Conservation (phyloP, 2,329 filamentous ascomycete genomes). For the Botrytis tulipae region DNA sequence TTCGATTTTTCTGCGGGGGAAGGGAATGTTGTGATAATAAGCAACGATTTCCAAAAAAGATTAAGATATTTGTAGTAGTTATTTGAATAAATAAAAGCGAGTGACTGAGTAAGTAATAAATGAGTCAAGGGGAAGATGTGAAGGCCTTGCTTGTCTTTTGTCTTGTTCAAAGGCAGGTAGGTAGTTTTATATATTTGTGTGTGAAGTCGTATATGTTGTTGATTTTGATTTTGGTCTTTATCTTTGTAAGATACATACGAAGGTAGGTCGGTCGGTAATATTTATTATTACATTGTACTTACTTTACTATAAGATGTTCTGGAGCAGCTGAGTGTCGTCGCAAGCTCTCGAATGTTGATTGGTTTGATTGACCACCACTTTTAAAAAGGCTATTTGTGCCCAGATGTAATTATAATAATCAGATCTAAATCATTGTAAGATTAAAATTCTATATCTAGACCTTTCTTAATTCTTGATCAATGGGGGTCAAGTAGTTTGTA, state of each 20-base stretch:
- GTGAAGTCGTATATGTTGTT: not conserved
- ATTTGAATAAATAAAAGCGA: not conserved
- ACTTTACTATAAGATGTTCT: not conserved
- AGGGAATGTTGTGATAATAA: slow-evolving; percentile 1
- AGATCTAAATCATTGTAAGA: slow-evolving; percentile 3
- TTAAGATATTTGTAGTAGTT: not conserved
- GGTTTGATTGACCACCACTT: not conserved
- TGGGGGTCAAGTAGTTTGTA: not conserved
- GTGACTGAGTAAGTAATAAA: not conserved
- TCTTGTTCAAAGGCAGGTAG: not conserved
- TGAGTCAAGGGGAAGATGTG: not conserved
- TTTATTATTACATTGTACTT: not conserved
- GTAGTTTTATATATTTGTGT: not conserved
- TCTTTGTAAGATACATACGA: not conserved
- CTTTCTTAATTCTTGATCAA: not conserved
- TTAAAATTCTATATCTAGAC: slow-evolving; percentile 1
- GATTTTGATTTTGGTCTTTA: not conserved
- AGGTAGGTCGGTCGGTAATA: not conserved
- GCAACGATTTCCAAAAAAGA: not conserved
- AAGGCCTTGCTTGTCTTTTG: not conserved
- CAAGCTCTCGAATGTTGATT: slow-evolving; percentile 2
- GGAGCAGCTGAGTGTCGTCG: slow-evolving; percentile 21
- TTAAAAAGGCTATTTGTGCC: not conserved
- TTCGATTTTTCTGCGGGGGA: slow-evolving; percentile 19
- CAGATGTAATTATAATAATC: not conserved